These are phyloP conservation scores for Capsicum chinense DNA, from an alignment of 257 asterid species.

Conservation along the genomic window DNA sequence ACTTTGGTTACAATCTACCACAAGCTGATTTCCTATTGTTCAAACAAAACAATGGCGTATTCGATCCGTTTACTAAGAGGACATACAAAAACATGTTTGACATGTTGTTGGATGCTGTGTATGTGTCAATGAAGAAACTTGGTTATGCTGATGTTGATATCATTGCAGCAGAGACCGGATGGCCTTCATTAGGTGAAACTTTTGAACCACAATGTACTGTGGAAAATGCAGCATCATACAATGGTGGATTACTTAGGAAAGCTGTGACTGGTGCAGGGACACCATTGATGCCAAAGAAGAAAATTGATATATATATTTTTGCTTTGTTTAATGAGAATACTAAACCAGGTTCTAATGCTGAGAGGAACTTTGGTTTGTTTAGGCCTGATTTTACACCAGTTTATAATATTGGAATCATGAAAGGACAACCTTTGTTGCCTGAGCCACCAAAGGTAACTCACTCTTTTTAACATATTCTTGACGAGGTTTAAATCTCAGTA, in stretches of 20 bases:
- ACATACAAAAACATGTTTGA: slow-evolving; percentile 81
- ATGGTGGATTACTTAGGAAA: slow-evolving; percentile 63
- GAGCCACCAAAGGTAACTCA: slow-evolving; percentile 8
- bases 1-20: slow-evolving; percentile 64
- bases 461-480: not conserved
- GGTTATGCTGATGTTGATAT: slow-evolving; percentile 79
- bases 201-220: slow-evolving; percentile 69
- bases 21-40: slow-evolving; percentile 55
- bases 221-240: slow-evolving; percentile 74
- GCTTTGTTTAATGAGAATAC: slow-evolving; percentile 75
- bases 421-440: slow-evolving; percentile 38
- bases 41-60: slow-evolving; percentile 40
- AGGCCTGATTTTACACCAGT: slow-evolving; percentile 71
- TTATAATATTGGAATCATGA: slow-evolving; percentile 69
- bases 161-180: slow-evolving; percentile 84
- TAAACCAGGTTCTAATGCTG: slow-evolving; percentile 67
- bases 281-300: slow-evolving; percentile 76
- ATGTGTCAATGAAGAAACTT: slow-evolving; percentile 65
- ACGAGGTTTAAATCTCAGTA: not conserved
- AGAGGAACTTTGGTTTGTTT: slow-evolving; percentile 84
- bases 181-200: slow-evolving; percentile 73
- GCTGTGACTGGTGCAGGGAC: slow-evolving; percentile 61
- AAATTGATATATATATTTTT: slow-evolving; percentile 68
- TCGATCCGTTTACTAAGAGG: slow-evolving; percentile 45
- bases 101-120: slow-evolving; percentile 69